Base-by-base conservation (phyloP, 176 grass and related monocot genomes). In the Aegilops speltoides region DNA sequence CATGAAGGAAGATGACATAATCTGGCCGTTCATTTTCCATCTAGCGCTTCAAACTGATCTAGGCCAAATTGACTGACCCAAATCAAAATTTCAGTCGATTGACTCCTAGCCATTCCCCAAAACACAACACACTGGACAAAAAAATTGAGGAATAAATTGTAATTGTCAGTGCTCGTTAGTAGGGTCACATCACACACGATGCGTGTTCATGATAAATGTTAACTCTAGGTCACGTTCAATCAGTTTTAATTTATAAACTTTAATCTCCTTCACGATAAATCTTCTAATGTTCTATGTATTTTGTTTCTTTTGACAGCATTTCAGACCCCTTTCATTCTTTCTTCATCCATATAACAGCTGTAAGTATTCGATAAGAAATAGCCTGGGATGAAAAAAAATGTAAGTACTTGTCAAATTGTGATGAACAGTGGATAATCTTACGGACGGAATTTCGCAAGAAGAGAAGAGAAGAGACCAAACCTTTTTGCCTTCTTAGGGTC, bases 401-500 rank as follows among this genome's bases (percentile, higher is more conserved):
- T 31, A 31, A 31, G 3, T 46, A 46, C 12, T 46, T 14, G 24
- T 37, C 24, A 67, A 56, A 57, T 85, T 86, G 77, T 67, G 62
- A 71, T 60, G 45, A 87, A 52, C 24, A 68, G 48, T 8, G 73
- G 10, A 45, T 52, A 52, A 31, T 20, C 24, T 10, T 50, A 54
- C 50, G 19, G 23, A 75, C 38, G 57, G 19, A 52, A 60, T 25
- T 71, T 33, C 20, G 33, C 1, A 14, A 82, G 34, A 29, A 64
- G 4, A 46, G 73, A 73, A 57, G 4, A 60, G 68, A 73, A 63
- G 56, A 59, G 56, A 48, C 15, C 3, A 19, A 86, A 98, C 96
- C 96, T 96, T 79, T 96, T 94, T 25, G 93, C 92, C 59, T 90
- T 93, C 86, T 90, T 94, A 4, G 96, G 93, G 77, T 98, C 91